These are phyloP conservation scores for Ophiostoma novo-ulmi DNA, from an alignment of 2,329 filamentous ascomycete genomes.

Conservation along the genomic window DNA sequence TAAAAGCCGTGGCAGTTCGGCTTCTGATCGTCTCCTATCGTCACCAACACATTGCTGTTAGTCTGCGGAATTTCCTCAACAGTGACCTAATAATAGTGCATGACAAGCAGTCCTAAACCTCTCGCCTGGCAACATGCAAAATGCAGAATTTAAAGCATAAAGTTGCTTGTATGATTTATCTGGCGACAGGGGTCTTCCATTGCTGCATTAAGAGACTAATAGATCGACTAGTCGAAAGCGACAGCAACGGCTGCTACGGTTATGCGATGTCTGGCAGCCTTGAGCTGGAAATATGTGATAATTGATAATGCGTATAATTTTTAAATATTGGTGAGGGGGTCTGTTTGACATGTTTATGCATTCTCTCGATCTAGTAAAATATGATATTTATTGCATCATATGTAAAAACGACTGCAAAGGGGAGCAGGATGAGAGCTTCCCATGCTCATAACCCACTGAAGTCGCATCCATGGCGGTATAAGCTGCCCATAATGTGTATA, in stretches of 20 bases:
- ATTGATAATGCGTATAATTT: neutral
- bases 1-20: neutral
- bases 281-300: neutral
- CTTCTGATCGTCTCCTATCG: neutral
- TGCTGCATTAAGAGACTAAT: slow-evolving; percentile 1
- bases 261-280: slow-evolving; percentile 1
- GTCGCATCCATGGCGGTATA: neutral
- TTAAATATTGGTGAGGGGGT: neutral
- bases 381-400: neutral
- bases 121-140: neutral
- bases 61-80: neutral
- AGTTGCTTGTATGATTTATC: neutral
- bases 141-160: neutral
- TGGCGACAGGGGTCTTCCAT: neutral
- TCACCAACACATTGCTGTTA: neutral
- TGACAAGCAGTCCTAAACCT: neutral
- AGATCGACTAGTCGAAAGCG: neutral
- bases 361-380: neutral
- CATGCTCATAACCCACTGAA: neutral
- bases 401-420: neutral
- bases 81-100: neutral
- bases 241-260: neutral
- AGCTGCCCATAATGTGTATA: neutral
- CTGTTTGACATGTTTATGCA: neutral
- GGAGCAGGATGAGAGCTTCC: neutral